Evolutionary conservation across 371 early-diverging fungal species (phyloP), one percentile per base, ranked within the genome.

Genomic region (Haplosporangium sp.): DNA sequence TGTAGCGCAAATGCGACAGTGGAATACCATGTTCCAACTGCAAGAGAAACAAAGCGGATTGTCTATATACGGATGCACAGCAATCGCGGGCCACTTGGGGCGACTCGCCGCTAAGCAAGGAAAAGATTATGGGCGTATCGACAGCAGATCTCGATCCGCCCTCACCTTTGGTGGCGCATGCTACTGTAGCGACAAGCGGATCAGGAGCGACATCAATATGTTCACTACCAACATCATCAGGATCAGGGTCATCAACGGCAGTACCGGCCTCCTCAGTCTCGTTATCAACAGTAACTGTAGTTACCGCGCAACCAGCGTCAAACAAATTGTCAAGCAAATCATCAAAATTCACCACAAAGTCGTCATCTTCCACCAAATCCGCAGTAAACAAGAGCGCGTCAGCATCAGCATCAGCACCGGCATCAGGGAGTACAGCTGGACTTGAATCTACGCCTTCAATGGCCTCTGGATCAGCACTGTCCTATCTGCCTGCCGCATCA

Each of bases 11-110:
- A 48, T 77, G 79, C 23, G 79, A 77, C 54, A 68, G 79, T 16
- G 72, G 79, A 6, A 68, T 77, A 21, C 79, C 79, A 18, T 77
- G 79, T 48, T 77, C 79, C 14, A 77, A 77, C 59, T 77, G 79
- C 59, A 67, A 68, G 62, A 58, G 73, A 37, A 72, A 72, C 58
- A 72, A 64, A 5, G 72, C 79, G 2, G 79, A 77, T 18, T 77
- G 79, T 61, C 54, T 71, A 11, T 77, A 77, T 43, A 77, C 79
- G 0, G 79, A 77, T 60, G 79, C 79, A 38, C 79, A 77, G 53
- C 72, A 67, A 53, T 77, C 79, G 6, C 67, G 79, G 5, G 67
- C 79, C 14, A 71, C 72, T 8, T 77, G 79, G 79, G 79, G 79
- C 1, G 79, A 77, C 59, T 60, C 73, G 12, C 79, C 72, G 9